Evolutionary conservation across 306 rosid species (phyloP).

Genomic region (Dicorynia guianensis): DNA sequence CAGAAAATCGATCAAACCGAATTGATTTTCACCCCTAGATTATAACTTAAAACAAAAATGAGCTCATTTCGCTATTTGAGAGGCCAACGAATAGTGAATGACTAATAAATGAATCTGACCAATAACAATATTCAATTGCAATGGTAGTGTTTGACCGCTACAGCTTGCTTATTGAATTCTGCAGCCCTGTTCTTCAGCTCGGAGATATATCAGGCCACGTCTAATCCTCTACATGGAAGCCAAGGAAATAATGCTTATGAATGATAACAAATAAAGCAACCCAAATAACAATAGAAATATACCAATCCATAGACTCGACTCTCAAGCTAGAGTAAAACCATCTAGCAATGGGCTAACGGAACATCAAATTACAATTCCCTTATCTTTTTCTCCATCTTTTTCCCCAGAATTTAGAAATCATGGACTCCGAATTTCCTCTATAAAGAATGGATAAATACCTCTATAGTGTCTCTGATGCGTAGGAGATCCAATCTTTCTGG

Average conservation of each 20-base stretch:
- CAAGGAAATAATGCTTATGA: background rate
- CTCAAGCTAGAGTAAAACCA: background rate
- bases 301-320: background rate
- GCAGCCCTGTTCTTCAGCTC: slow-evolving; percentile 74
- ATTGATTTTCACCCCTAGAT: slow-evolving; percentile 23
- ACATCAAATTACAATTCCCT: too few species aligned
- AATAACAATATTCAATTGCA: slow-evolving; percentile 30
- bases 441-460: slow-evolving; percentile 60
- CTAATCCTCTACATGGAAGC: slow-evolving; percentile 69
- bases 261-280: background rate
- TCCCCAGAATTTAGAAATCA: too few species aligned
- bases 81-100: slow-evolving; percentile 76
- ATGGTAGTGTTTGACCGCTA: slow-evolving; percentile 9
- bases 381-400: too few species aligned
- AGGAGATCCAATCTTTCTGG: slow-evolving; percentile 84
- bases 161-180: slow-evolving; percentile 62
- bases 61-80: slow-evolving; percentile 47
- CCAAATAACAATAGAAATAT: too few species aligned
- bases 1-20: too few species aligned
- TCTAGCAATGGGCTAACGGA: background rate
- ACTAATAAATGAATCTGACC: slow-evolving; percentile 47
- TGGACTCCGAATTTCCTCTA: background rate
- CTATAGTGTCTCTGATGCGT: slow-evolving; percentile 75
- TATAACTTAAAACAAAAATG: slow-evolving; percentile 42
- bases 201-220: slow-evolving; percentile 73